Evolutionary conservation across 1,284 basidiomycete species (phyloP), one percentile per base, ranked within the genome.

Genomic region (Mycosarcoma mackinlayi): DNA sequence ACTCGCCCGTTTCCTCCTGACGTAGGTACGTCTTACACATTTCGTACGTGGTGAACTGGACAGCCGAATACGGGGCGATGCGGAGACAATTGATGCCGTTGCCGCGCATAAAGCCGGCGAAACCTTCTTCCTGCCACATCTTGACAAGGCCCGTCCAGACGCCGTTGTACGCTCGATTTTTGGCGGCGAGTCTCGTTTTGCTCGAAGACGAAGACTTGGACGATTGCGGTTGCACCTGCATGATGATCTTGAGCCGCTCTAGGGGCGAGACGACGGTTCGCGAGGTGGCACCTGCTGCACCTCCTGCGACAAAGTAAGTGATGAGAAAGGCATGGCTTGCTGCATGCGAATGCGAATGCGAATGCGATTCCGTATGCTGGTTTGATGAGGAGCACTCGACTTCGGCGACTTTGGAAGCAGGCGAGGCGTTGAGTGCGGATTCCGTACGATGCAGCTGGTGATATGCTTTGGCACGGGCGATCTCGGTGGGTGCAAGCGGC

Each of bases 51-150:
- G 92, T 92, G 83, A 97, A 97, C 81, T 97, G 94, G 16, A 97
- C 91, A 21, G 92, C 91, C 67, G 89, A 91, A 79, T 86, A 87
- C 9, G 85, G 85, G 58, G 92, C 88, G 72, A 93, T 93, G 52
- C 94, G 88, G 70, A 96, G 82, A 83, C 94, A 95, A 83, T 97
- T 97, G 82, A 95, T 92, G 14, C 93, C 93, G 67, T 87, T 87
- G 10, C 86, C 86, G 48, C 93, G 87, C 93, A 96, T 94, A 83
- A 89, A 94, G 3, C 94, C 94, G 75, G 85, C 87, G 83, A 94
- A 91, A 1, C 94, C 94, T 83, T 97, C 94, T 81, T 95, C 93
- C 73, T 86, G 86, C 91, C 92, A 95, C 90, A 96, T 96, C 51
- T 77, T 78, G 37, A 55, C 45, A 0, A 82, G 67, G 4, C 80